A percentile compares a stretch with the other conserved stretches of the same genome.
phyloP scores from a whole-genome alignment of 805 yeast genomes.

The Cyberlindnera xylosilytica region DNA sequence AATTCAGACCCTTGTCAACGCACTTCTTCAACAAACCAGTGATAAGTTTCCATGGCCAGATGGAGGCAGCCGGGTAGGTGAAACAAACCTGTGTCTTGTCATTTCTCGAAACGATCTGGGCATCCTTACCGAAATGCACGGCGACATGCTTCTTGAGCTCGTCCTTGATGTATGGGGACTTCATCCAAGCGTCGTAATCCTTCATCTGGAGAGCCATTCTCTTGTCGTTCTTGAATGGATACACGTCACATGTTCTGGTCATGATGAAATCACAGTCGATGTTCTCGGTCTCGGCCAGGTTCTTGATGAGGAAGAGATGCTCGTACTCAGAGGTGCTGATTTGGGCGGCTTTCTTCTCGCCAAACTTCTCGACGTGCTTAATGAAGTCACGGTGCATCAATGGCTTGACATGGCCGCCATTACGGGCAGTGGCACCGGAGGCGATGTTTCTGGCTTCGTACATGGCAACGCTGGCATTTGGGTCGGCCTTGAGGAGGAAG shows the following conservation, averaged over 20 bases:
- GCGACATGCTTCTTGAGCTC: constrained; percentile 29
- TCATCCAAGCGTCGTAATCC: constrained; percentile 14
- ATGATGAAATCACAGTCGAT: constrained; percentile 37
- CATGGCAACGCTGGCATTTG: constrained; percentile 24
- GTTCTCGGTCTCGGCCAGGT: constrained; percentile 29
- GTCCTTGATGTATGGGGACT: constrained; percentile 29
- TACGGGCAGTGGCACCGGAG: constrained; percentile 44
- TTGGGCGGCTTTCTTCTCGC: constrained; percentile 29
- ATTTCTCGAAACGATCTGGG: constrained; percentile 59
- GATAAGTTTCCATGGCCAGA: constrained; percentile 42
- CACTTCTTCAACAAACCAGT: constrained; percentile 29
- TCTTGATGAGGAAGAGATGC: constrained; percentile 31
- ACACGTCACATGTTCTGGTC: constrained; percentile 32
- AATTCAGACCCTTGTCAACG: constrained; percentile 32
- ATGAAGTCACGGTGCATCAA: constrained; percentile 11
- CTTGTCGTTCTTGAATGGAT: constrained; percentile 22
- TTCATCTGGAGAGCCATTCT: constrained; percentile 10
- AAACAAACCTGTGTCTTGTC: constrained; percentile 78
- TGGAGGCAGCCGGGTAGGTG: constrained; percentile 40
- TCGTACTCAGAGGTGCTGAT: constrained; percentile 34
- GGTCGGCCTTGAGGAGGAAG: constrained; percentile 29
- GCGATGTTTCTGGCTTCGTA: constrained; percentile 40
- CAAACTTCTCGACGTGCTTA: constrained; percentile 1
- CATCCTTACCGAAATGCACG: constrained; percentile 31
- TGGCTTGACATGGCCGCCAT: constrained; percentile 47